Evolutionary conservation across 805 yeast species (phyloP).

Genomic region (Teunomyces cretensis): DNA sequence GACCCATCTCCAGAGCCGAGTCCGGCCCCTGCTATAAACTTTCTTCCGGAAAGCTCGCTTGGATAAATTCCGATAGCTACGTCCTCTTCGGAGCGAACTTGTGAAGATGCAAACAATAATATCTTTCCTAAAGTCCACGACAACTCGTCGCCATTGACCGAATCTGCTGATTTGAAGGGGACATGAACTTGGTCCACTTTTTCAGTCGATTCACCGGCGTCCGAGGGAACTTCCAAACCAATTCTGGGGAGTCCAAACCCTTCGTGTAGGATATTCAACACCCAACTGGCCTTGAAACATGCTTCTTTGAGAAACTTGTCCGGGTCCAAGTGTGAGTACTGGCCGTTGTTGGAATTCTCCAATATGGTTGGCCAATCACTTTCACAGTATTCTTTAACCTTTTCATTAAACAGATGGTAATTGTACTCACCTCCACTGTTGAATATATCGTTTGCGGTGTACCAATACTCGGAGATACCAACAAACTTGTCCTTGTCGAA

Average conservation of each 20-base stretch:
- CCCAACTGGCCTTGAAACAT: slow-evolving; percentile 96
- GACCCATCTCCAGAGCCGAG: slow-evolving; percentile 8
- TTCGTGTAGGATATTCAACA: slow-evolving; percentile 81
- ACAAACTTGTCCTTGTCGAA: slow-evolving; percentile 78
- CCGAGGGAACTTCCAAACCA: slow-evolving; percentile 46
- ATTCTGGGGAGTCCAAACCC: slow-evolving; percentile 86
- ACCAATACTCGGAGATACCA: slow-evolving; percentile 97
- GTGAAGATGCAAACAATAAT: slow-evolving; percentile 75
- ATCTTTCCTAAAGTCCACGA: slow-evolving; percentile 96
- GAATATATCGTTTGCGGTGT: slow-evolving; percentile 90
- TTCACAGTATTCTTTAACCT: slow-evolving; percentile 72
- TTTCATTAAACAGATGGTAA: slow-evolving; percentile 63
- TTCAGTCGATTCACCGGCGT: slow-evolving; percentile 22
- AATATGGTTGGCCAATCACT: slow-evolving; percentile 64
- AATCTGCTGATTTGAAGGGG: slow-evolving; percentile 80
- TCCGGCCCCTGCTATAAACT: slow-evolving; percentile 33
- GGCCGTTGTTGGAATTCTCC: slow-evolving; percentile 51
- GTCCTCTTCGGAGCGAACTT: slow-evolving; percentile 35
- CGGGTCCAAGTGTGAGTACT: slow-evolving; percentile 57
- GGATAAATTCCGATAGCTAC: slow-evolving; percentile 40
- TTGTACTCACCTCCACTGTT: slow-evolving; percentile 87
- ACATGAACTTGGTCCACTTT: slow-evolving; percentile 38
- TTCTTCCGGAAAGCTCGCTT: slow-evolving; percentile 33
- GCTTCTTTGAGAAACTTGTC: slow-evolving; percentile 59
- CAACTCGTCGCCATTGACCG: slow-evolving; percentile 78